Evolutionary conservation across 331 rosid species (phyloP), one percentile per base, ranked within the genome.

Genomic region (Malus hybrid): DNA sequence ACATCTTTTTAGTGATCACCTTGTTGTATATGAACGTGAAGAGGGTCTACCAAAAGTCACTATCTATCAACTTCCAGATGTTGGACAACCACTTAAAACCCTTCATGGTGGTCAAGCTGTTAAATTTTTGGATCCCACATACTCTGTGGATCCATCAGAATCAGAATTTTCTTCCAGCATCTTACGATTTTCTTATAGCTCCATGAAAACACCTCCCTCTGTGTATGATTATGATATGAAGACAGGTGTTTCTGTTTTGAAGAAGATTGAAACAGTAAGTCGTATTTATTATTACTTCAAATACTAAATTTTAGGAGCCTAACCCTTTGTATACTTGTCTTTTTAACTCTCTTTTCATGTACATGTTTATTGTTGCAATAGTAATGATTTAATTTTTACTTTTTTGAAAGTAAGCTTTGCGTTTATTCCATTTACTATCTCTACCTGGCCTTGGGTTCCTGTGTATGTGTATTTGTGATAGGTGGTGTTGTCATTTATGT

Each of bases 181-280:
- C 81, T 85, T 93, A 74, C 88, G 95, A 71, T 91, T 86, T 85
- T 48, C 87, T 32, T 91, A 91, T 79, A 88, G 97, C 86, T 93
- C 97, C 70, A 67, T 91, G 93, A 93, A 78, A 87, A 91, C 95
- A 27, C 98, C 98, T 67, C 76, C 20, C 65, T 87, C 98, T 65
- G 88, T 85, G 28, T 93, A 93, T 71, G 97, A 93, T 80, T 91
- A 91, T 85, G 98, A 93, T 77, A 91, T 93, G 98, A 86, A 85
- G 80, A 72, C 86, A 3, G 89, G 86, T 24, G 42, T 76, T 83
- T 87, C 95, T 62, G 89, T 87, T 67, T 76, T 88, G 86, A 93
- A 93, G 90, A 93, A 88, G 90, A 87, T 84, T 76, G 86, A 90
- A 77, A 34, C 85, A 2, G 98, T 93, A 80, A 88, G 98, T 84